phyloP scores from a whole-genome alignment of 176 grass and related monocot species.

The Triticum monococcum region DNA sequence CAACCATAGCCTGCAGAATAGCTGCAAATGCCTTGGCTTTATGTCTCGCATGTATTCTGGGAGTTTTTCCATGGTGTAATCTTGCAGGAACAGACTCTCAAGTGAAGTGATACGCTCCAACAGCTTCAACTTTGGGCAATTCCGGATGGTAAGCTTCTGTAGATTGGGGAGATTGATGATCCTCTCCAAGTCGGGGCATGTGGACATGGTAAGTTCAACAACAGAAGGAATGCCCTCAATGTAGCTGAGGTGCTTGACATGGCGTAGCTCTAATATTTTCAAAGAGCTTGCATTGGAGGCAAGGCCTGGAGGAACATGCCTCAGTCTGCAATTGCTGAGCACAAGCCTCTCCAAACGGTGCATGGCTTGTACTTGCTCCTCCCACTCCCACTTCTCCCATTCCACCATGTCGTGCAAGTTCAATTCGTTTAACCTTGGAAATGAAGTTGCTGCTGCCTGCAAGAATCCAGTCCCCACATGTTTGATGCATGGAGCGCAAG shows the following conservation, averaged over 20 bases:
- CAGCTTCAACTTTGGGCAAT: not conserved
- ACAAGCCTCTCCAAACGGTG: not conserved
- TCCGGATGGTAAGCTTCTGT: not conserved
- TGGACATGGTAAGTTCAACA: not conserved
- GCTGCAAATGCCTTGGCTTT: not conserved
- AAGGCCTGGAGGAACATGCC: not conserved
- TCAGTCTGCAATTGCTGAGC: not conserved
- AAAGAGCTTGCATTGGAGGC: not conserved
- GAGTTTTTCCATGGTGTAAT: not conserved
- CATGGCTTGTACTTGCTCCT: not conserved
- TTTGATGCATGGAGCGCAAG: not conserved
- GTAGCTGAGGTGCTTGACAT: not conserved
- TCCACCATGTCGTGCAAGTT: fast-evolving
- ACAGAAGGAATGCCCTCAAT: not conserved
- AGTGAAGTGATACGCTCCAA: not conserved
- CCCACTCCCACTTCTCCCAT: too few relatives aligned
- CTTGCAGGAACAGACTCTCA: not conserved
- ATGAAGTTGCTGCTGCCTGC: not conserved
- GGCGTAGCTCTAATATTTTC: fast-evolving
- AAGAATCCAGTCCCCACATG: not conserved
- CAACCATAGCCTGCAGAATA: not conserved
- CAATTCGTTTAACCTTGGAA: not conserved
- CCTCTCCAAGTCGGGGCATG: not conserved
- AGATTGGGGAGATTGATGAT: not conserved
- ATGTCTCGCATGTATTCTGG: not conserved